These are phyloP conservation scores for Pugionium dolabratum DNA, from an alignment of 345 rosid genomes.

Conservation along the genomic window DNA sequence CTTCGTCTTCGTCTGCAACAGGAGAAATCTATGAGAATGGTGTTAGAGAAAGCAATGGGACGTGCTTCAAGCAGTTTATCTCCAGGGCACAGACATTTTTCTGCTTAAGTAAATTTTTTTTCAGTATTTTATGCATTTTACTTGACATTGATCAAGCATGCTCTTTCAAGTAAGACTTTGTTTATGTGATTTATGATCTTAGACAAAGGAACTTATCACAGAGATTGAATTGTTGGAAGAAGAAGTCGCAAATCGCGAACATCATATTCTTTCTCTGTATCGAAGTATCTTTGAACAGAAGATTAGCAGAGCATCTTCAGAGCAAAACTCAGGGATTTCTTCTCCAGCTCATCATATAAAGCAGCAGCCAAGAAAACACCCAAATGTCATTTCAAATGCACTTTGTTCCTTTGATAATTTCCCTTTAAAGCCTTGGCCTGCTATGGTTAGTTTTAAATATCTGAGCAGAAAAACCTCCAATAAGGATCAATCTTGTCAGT, in stretches of 20 bases:
- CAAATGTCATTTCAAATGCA: conserved; percentile 74
- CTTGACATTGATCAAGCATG: not conserved
- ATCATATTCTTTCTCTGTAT: conserved; percentile 77
- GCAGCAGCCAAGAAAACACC: conserved; percentile 64
- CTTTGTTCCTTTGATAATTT: conserved; percentile 82
- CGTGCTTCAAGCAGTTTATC: conserved; percentile 84
- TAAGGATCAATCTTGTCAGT: conserved; percentile 42
- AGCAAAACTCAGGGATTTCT: conserved; percentile 57
- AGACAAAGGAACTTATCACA: conserved; percentile 76
- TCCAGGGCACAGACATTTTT: conserved; percentile 88
- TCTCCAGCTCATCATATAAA: conserved; percentile 71
- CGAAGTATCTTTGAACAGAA: conserved; percentile 69
- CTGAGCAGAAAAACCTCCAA: conserved; percentile 48
- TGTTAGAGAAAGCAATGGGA: conserved; percentile 89
- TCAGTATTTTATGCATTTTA: not conserved
- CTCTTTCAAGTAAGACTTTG: not conserved
- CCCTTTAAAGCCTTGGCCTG: conserved; percentile 59
- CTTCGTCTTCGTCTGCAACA: conserved; percentile 76
- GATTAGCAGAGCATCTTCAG: conserved; percentile 57
- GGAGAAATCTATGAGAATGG: conserved; percentile 72
- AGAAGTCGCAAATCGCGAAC: conserved; percentile 79
- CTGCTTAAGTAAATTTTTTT: conserved; percentile 54
- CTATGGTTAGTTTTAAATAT: conserved; percentile 52
- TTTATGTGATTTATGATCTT: conserved; percentile 27
- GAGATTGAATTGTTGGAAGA: conserved; percentile 87